Evolutionary conservation across 2,329 filamentous ascomycete species (phyloP), one percentile per base, ranked within the genome.

Genomic region (Calonectria pseudoreteaudii): DNA sequence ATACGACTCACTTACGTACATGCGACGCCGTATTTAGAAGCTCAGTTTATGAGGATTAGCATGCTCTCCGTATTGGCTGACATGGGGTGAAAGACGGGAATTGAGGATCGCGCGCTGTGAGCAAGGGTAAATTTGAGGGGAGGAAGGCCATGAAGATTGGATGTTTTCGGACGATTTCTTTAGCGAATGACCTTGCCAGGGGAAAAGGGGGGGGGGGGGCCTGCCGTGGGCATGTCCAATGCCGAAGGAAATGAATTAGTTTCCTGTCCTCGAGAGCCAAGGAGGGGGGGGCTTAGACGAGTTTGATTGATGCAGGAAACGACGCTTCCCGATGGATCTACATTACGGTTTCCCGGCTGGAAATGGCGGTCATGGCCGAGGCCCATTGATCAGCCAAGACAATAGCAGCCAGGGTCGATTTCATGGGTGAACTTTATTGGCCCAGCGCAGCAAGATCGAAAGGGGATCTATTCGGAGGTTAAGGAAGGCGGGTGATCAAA

Each of bases 291-390:
- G 70, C 62, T 58, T 71, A 68, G 72, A 73, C 36, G 70, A 47
- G 67, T 74, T 74, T 77, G 74, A 76, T 78, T 78, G 74, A 73
- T 66, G 50, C 66, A 76, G 66, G 68, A 66, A 30, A 74, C 53
- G 64, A 73, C 68, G 71, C 68, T 34, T 70, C 68, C 73, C 68
- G 65, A 77, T 56, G 28, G 79, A 80, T 80, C 76, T 72, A 74
- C 79, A 77, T 78, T 77, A 50, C 68, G 36, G 56, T 66, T 70
- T 62, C 75, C 73, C 41, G 34, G 50, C 66, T 73, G 26, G 60
- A 73, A 73, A 69, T 41, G 38, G 60, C 71, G 66, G 70, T 65
- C 70, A 69, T 52, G 38, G 44, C 49, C 47, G 66, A 58, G 58
- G 69, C 60, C 66, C 71, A 69, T 69, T 66, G 66, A 73, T 60